Evolutionary conservation across 78 protist species (phyloP), one percentile per base, ranked within the genome.

Genomic region (Emiliania huxleyi): DNA sequence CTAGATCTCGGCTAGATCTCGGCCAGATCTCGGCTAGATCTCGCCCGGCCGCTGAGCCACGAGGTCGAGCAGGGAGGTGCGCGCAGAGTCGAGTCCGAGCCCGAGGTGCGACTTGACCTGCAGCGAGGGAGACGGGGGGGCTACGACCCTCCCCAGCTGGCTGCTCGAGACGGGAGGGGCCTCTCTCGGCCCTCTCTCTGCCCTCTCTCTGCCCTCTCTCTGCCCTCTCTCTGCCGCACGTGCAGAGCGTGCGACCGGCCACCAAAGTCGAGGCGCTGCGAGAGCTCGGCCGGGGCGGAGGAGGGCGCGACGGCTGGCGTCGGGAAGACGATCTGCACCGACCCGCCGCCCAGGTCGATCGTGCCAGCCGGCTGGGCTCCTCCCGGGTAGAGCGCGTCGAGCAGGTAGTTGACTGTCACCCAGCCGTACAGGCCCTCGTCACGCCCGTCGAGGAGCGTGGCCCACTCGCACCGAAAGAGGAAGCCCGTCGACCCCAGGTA

Each of bases 341-440:
- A 85, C 4, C 89, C 92, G 48, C 92, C 92, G 45, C 92, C 92
- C 15, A 90, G 87, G 45, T 90, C 92, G 56, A 90, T 83, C 49
- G 15, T 77, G 71, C 71, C 90, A 25, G 38, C 0, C 38, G 44
- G 0, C 43, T n/a, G 18, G 23, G 25, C 21, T 18, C 2, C n/a
- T 15, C 42, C 25, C 21, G 18, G 15, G 33, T 43, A 29, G 69
- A 45, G 71, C 43, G 42, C 25, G 44, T 48, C 43, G 40, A 85
- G 69, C 23, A 90, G 40, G 56, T 45, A 90, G 69, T 90, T 90
- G 75, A 90, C 92, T 3, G 92, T 90, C 35, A 90, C 55, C 92
- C 92, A 90, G 56, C 84, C 92, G 69, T 46, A 81, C 44, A 69
- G 62, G 42, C 92, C 87, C 29, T 90, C 92, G 38, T 90, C 92